Base-by-base conservation (phyloP, 73 alveolate genomes). In the Uronychia setigera region DNA sequence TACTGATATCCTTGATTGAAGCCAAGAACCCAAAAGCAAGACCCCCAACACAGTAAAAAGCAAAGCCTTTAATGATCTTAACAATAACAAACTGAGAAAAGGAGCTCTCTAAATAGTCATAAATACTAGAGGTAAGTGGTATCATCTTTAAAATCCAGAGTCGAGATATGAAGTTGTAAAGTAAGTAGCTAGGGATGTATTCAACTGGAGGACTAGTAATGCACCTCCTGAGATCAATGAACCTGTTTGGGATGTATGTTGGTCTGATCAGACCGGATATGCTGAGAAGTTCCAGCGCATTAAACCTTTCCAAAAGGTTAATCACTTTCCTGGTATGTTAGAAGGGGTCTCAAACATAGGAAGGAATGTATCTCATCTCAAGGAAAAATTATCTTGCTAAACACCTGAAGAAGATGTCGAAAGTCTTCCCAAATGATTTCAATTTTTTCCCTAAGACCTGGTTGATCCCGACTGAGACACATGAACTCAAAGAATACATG, bases 261-360 rank as follows among this genome's bases (percentile, higher is more conserved):
- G 95, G 95, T 79, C 89, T 0, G 95, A 90, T 33, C 27, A 84
- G 0, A 92, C 59, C 1, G 80, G 83, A 33, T 76, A 80, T 26
- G 87, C 92, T 11, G 95, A 90, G 59, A 90, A 85, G 59, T 84
- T 90, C n/a, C 60, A 84, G 77, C 86, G 88, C 25, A 67, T 90
- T 82, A 85, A 84, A 59, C 97, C 94, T 83, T 85, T 85, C 80
- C 95, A 95, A 82, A 80, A 81, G 83, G 88, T 93, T 35, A 96
- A 96, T 85, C 99, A 96, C 81, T 96, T 94, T 79, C 99, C 98
- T 1, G 96, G 97, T 30, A 83, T 91, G 76, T 29, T 86, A 96
- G 79, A 94, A 96, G 86, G 97, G 94, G 82, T 58, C 89, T 74
- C 81, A 92, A 88, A 78, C 94, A 33, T 78, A 82, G 74, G 92